Conservation (phyloP, 2,329 filamentous ascomycete species). For the Drechslera avenae region DNA sequence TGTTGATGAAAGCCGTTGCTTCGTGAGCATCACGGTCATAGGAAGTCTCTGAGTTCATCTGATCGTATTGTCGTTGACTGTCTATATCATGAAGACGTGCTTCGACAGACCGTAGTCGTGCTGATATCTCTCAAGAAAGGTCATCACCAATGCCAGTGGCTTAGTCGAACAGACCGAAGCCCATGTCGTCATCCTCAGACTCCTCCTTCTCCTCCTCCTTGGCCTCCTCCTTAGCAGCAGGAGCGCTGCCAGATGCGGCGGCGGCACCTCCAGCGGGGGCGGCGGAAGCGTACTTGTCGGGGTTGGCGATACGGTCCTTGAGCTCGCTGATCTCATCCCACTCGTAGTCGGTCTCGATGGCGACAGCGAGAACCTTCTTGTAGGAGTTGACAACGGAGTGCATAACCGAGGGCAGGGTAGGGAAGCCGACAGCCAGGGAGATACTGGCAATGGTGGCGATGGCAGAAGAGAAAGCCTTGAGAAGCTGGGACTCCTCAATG, state of each 20-base stretch:
- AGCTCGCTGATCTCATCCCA: constrained; percentile 97
- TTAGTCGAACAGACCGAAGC: constrained; percentile 63
- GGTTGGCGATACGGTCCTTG: constrained; percentile 99
- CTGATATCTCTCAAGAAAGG: constrained; percentile 27
- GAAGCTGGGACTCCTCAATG: constrained; percentile 92
- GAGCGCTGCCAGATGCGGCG: constrained; percentile 56
- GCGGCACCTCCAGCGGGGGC: constrained; percentile 68
- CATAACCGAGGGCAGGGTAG: constrained; percentile 92
- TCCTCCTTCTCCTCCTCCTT: constrained; percentile 63
- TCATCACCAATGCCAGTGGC: constrained; percentile 25
- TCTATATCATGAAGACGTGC: constrained; percentile 41
- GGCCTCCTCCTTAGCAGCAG: constrained; percentile 51
- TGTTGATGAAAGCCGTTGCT: constrained; percentile 14
- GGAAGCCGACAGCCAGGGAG: constrained; percentile 93
- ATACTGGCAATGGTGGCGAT: constrained; percentile 86
- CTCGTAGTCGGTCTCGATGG: constrained; percentile 85
- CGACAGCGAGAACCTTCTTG: constrained; percentile 94
- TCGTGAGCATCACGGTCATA: constrained; percentile 34
- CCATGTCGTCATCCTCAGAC: constrained; percentile 61
- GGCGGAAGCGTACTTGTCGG: constrained; percentile 88
- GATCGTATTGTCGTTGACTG: constrained; percentile 44
- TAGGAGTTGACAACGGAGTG: constrained; percentile 97
- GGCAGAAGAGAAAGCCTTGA: constrained; percentile 78
- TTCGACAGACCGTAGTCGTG: constrained; percentile 22
- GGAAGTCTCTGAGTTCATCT: constrained; percentile 28